Evolutionary conservation across 305 asterid genomes (phyloP).

Genomic region (Withania somnifera): DNA sequence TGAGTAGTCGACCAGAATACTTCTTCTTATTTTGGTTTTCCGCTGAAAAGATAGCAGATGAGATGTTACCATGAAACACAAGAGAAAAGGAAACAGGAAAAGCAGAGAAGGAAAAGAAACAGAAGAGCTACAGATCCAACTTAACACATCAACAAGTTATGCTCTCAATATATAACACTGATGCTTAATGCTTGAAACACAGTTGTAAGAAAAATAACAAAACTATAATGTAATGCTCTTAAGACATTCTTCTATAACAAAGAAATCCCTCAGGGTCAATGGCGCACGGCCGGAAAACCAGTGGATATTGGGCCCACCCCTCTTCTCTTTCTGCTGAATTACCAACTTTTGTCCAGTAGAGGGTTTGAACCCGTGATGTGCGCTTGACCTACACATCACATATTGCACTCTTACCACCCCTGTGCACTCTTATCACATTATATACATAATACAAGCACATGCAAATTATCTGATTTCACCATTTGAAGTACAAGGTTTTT

Average conservation of each 20-base stretch:
- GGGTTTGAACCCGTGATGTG: too few relatives aligned
- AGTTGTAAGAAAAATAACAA: neutral
- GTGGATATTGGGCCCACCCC: too few relatives aligned
- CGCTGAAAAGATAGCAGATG: neutral
- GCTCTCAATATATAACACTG: neutral
- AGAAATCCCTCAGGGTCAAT: too few relatives aligned
- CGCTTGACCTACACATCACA: too few relatives aligned
- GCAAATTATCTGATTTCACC: neutral
- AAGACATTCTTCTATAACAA: neutral
- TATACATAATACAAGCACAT: neutral
- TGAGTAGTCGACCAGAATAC: conserved; percentile 67
- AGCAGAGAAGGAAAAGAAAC: neutral
- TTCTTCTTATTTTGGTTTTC: conserved; percentile 51
- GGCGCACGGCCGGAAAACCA: too few relatives aligned
- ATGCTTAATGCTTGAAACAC: neutral
- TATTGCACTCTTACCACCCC: too few relatives aligned
- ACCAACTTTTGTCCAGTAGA: too few relatives aligned
- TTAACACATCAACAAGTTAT: neutral
- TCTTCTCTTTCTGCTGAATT: too few relatives aligned
- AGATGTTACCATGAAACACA: neutral
- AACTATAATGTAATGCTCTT: neutral
- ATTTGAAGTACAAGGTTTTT: neutral
- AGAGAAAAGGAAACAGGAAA: neutral
- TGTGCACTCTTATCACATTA: neutral
- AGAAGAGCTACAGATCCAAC: neutral